Conservation (phyloP, 768 basidiomycete genomes). For the Tubosaeta brunneosetosa region DNA sequence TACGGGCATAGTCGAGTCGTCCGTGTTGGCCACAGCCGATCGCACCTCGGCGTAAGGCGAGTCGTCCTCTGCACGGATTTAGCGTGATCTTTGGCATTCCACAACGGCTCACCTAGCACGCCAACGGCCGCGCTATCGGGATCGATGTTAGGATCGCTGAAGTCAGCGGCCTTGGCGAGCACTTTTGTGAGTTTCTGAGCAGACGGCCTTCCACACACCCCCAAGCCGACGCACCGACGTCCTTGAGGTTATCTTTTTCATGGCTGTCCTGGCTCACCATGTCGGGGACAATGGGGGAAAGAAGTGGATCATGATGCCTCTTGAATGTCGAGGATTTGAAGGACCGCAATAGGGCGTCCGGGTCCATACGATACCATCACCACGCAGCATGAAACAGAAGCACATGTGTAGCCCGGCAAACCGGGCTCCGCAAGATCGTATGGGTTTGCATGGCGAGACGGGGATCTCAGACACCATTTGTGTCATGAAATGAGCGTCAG, state of each 20-base stretch:
- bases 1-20: conserved; percentile 61
- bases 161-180: too few relatives aligned
- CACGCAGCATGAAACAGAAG: background rate
- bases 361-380: background rate
- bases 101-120: conserved; percentile 12
- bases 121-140: too few relatives aligned
- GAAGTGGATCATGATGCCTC: background rate
- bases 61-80: conserved; percentile 39
- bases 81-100: background rate
- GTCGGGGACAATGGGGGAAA: background rate
- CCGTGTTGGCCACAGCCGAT: conserved; percentile 31
- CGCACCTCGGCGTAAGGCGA: conserved; percentile 34
- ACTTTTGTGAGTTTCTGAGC: too few relatives aligned
- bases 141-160: too few relatives aligned
- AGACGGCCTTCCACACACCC: too few relatives aligned
- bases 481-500: too few relatives aligned
- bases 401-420: background rate
- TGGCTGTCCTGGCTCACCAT: conserved; percentile 16
- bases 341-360: background rate
- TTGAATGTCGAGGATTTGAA: background rate
- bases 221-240: conserved; percentile 1
- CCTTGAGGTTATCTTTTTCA: conserved; percentile 13
- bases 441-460: too few relatives aligned
- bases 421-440: too few relatives aligned
- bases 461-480: too few relatives aligned